Conservation (phyloP, 306 rosid genomes). For the Acacia crassicarpa region DNA sequence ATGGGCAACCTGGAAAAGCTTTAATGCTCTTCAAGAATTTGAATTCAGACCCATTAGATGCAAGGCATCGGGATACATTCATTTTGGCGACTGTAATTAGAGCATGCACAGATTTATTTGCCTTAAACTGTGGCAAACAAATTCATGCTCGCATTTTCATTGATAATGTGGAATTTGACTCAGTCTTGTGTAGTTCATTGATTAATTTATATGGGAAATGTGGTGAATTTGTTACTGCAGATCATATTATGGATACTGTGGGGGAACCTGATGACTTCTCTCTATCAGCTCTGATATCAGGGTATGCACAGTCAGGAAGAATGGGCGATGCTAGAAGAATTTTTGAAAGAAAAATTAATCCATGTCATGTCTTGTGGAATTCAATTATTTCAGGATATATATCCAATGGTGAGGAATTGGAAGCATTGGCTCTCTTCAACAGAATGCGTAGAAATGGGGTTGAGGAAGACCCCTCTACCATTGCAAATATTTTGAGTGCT, state of each 20-base stretch:
- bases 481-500: constrained; percentile 65
- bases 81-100: constrained; percentile 56
- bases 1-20: constrained; percentile 54
- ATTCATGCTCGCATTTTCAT: constrained; percentile 66
- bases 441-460: constrained; percentile 58
- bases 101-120: constrained; percentile 60
- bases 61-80: constrained; percentile 14
- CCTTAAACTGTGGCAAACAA: constrained; percentile 71
- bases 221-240: constrained; percentile 68
- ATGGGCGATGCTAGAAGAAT: constrained; percentile 70
- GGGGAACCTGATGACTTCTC: constrained; percentile 78
- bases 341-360: constrained; percentile 47
- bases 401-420: constrained; percentile 49
- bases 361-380: constrained; percentile 65
- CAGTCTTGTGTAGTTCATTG: constrained; percentile 59
- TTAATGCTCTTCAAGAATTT: constrained; percentile 55
- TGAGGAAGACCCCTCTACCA: constrained; percentile 49
- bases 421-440: constrained; percentile 58
- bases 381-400: constrained; percentile 73
- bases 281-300: constrained; percentile 67
- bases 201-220: constrained; percentile 71
- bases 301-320: constrained; percentile 64
- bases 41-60: constrained; percentile 46
- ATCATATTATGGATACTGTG: constrained; percentile 41
- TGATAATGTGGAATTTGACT: constrained; percentile 55